Evolutionary conservation across 495 filamentous ascomycete genomes (phyloP).

Genomic region (Penicillium egyptiacum): DNA sequence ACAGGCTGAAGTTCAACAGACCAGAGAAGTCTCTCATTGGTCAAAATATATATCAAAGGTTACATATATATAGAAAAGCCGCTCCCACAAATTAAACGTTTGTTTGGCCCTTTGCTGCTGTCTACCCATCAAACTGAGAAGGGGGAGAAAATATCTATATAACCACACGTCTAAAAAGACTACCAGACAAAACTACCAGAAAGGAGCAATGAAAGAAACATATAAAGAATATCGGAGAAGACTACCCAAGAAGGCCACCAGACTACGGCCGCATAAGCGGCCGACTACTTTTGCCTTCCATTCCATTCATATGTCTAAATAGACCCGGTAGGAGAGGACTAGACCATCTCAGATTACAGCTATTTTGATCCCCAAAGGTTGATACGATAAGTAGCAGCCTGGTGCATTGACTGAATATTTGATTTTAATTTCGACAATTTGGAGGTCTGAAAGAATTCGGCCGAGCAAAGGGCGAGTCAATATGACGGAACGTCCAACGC

Average conservation of each 20-base stretch:
- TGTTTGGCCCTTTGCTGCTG: too few relatives aligned
- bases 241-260: too few relatives aligned
- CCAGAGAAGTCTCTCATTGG: background rate
- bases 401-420: background rate
- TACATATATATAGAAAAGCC: too few relatives aligned
- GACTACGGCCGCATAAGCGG: too few relatives aligned
- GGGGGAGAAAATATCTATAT: too few relatives aligned
- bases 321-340: background rate
- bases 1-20: background rate
- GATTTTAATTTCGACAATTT: background rate
- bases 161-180: too few relatives aligned
- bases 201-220: too few relatives aligned
- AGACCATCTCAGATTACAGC: background rate
- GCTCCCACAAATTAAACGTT: too few relatives aligned
- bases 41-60: background rate
- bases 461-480: background rate
- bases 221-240: too few relatives aligned
- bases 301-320: background rate
- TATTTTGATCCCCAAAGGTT: background rate
- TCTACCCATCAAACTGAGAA: too few relatives aligned
- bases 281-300: too few relatives aligned
- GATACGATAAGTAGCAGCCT: background rate
- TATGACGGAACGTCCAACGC: slow-evolving; percentile 18
- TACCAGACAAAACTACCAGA: too few relatives aligned
- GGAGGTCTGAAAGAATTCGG: background rate